Evolutionary conservation across 805 yeast genomes (phyloP).

Genomic region (Lipomyces yamadae): DNA sequence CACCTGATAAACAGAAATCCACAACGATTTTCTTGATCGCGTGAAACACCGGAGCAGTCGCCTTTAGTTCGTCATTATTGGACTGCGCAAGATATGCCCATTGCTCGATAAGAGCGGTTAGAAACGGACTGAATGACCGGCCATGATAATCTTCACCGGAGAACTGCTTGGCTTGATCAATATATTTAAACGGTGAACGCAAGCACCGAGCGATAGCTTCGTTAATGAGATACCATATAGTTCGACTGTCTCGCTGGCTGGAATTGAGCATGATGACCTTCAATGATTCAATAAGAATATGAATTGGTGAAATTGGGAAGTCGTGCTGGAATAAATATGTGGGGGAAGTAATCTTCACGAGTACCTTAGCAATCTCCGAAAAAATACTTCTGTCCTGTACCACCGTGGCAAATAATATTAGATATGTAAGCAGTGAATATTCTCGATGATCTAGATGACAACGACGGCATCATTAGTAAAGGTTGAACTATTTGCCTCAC

Average conservation of each 20-base stretch:
- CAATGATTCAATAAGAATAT: constrained; percentile 59
- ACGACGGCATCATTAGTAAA: neutral
- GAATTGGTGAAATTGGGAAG: constrained; percentile 58
- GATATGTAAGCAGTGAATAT: constrained; percentile 68
- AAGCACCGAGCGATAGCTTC: constrained; percentile 74
- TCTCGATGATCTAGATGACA: constrained; percentile 38
- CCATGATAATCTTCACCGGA: neutral
- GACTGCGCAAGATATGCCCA: constrained; percentile 56
- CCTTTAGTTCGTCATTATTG: constrained; percentile 35
- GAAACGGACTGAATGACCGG: constrained; percentile 59
- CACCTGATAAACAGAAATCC: constrained; percentile 59
- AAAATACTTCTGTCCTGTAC: constrained; percentile 37
- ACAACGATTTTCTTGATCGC: constrained; percentile 8
- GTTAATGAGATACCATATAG: constrained; percentile 70
- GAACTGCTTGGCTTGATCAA: constrained; percentile 54
- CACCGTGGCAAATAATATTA: constrained; percentile 50
- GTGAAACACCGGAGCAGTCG: constrained; percentile 61
- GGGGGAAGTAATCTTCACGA: constrained; percentile 55
- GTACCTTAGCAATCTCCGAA: constrained; percentile 55
- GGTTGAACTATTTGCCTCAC: neutral
- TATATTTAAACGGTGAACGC: constrained; percentile 80
- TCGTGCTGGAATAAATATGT: constrained; percentile 61
- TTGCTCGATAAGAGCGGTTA: constrained; percentile 69
- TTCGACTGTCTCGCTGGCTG: constrained; percentile 37
- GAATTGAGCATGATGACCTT: constrained; percentile 37